Base-by-base conservation (phyloP, 345 rosid genomes). In the Populus ilicifolia region DNA sequence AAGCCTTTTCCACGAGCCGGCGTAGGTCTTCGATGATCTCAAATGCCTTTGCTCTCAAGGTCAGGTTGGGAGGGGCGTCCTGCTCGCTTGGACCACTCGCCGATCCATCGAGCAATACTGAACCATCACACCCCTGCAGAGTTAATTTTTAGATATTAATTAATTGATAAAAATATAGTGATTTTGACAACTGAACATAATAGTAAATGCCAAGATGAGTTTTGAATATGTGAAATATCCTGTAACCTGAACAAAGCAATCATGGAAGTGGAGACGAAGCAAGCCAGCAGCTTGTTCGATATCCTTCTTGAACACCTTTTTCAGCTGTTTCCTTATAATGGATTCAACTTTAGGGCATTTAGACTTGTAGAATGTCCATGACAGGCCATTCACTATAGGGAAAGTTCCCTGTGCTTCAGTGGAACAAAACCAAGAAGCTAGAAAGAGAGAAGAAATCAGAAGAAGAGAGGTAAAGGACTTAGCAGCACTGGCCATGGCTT, bases 221-320 rank as follows among this genome's bases (percentile, higher is more conserved):
- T 20, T 12, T 0, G 29, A 64, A 12, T 6, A 8, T 16, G 8
- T 56, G 62, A 64, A 17, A 25, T 14, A 29, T 38, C 36, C 6
- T 2, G n/a, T 18, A 64, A 91, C 98, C 97, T 88, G 89, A 73
- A 94, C 98, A 67, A 93, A 94, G 91, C 98, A 94, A 77, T 93
- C 98, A 52, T 94, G 98, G 85, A 94, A 94, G 80, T 91, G 97
- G 73, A 91, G 89, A 73, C 97, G 97, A 54, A 93, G 94, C 71
- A 93, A 80, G 67, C 92, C 98, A n/a, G 98, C 98, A 70, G 97
- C 98, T 72, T 86, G 93, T 76, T 93, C 98, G 43, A 90, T 85
- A 38, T 93, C 98, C 20, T 82, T 77, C 80, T 83, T 85, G 84
- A 94, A 88, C 9, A 86, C 89, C 77, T 91, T 88, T 80, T 83